Conservation (phyloP, 192 early-diverging fungal genomes). For the Dissophora ornata region DNA sequence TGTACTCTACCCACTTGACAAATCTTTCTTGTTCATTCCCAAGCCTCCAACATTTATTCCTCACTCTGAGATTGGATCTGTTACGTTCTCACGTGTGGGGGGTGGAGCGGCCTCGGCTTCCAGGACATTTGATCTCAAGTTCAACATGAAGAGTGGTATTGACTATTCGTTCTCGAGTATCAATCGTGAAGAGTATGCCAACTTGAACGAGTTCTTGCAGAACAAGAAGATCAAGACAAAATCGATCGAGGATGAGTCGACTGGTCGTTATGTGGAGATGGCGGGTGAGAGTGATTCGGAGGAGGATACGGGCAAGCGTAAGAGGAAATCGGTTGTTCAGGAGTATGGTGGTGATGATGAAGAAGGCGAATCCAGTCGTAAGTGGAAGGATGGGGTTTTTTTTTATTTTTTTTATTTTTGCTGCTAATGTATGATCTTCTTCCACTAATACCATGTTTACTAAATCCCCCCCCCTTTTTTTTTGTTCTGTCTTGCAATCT, state of each 20-base stretch:
- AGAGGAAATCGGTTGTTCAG: slow-evolving; percentile 31
- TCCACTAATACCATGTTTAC: not conserved
- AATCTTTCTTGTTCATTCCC: slow-evolving; percentile 92
- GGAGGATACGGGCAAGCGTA: slow-evolving; percentile 47
- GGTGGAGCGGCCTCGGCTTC: slow-evolving; percentile 61
- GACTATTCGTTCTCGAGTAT: slow-evolving; percentile 93
- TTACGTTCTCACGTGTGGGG: slow-evolving; percentile 90
- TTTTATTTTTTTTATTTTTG: slow-evolving; percentile 29
- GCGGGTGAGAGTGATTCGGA: slow-evolving; percentile 44
- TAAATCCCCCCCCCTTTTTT: not conserved
- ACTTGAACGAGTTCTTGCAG: slow-evolving; percentile 83
- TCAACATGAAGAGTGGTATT: slow-evolving; percentile 81
- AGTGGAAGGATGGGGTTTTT: too few relatives aligned
- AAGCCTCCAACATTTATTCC: slow-evolving; percentile 94
- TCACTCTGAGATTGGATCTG: slow-evolving; percentile 82
- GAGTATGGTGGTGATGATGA: slow-evolving; percentile 63
- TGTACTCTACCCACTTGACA: slow-evolving; percentile 92
- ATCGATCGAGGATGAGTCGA: slow-evolving; percentile 52
- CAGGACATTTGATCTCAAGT: slow-evolving; percentile 94
- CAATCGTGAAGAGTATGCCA: slow-evolving; percentile 87
- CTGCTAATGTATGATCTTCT: slow-evolving; percentile 3
- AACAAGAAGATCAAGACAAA: slow-evolving; percentile 86
- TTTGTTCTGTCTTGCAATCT: not conserved
- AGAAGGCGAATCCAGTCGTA: slow-evolving; percentile 70
- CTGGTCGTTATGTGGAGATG: slow-evolving; percentile 41